A percentile compares a stretch with the other conserved stretches of the same genome.
phyloP scores from a whole-genome alignment of 78 protist species.

The Speleostelium caveatum region DNA sequence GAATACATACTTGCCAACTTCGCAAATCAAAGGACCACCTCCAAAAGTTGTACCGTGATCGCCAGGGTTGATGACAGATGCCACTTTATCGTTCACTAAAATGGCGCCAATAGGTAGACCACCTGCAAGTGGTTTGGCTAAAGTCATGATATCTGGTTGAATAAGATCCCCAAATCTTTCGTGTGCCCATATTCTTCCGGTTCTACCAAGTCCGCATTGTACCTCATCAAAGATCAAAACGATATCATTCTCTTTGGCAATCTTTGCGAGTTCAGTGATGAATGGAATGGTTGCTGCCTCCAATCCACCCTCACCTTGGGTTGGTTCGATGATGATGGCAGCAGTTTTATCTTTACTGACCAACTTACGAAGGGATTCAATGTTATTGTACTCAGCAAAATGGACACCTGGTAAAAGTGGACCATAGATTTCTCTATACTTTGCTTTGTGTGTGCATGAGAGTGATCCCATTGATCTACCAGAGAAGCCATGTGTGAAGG shows the following conservation, averaged over 20 bases:
- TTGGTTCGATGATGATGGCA: constrained; percentile 88
- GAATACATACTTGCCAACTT: constrained; percentile 74
- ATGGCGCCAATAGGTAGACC: constrained; percentile 94
- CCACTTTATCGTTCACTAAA: constrained; percentile 69
- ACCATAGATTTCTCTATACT: constrained; percentile 74
- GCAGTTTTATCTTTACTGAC: constrained; percentile 33
- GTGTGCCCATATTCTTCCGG: constrained; percentile 91
- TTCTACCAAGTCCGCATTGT: constrained; percentile 92
- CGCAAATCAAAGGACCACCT: constrained; percentile 87
- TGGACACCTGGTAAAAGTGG: constrained; percentile 87
- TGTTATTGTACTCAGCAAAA: constrained; percentile 64
- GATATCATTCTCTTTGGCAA: constrained; percentile 66
- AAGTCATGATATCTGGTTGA: constrained; percentile 86
- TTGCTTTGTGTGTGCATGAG: constrained; percentile 51
- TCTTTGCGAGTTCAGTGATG: constrained; percentile 30
- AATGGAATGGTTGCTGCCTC: constrained; percentile 65
- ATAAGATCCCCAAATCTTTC: neutral
- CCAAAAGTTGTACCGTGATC: constrained; percentile 91
- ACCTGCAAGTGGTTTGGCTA: constrained; percentile 91
- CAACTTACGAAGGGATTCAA: constrained; percentile 23
- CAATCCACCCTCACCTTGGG: constrained; percentile 90
- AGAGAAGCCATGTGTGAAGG: constrained; percentile 84
- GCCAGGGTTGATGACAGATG: constrained; percentile 75
- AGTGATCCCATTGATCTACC: constrained; percentile 89
- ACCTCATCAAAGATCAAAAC: constrained; percentile 80